Conservation (phyloP, 768 basidiomycete species). For the Ramaria rubella region DNA sequence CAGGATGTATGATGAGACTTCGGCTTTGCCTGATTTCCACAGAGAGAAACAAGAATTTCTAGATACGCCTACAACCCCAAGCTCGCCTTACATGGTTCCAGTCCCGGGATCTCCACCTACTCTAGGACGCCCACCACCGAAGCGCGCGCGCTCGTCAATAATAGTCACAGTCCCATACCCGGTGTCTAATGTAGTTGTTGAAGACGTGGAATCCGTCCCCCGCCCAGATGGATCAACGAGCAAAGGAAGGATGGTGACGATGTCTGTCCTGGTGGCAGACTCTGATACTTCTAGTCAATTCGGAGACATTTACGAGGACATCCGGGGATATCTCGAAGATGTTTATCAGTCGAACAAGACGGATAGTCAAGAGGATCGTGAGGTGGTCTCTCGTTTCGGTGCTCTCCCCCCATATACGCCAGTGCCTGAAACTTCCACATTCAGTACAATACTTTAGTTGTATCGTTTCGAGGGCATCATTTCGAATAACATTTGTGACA, state of each 20-base stretch:
- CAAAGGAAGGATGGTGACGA: background rate
- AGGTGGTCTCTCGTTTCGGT: background rate
- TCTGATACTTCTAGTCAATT: background rate
- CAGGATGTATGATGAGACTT: background rate
- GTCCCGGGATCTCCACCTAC: background rate
- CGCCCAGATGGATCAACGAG: background rate
- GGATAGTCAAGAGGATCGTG: background rate
- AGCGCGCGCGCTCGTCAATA: background rate
- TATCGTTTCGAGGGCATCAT: background rate
- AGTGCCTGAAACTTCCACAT: background rate
- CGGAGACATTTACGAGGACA: background rate
- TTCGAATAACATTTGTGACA: background rate
- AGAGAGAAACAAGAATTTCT: background rate
- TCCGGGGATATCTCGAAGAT: background rate
- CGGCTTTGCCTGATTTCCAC: background rate
- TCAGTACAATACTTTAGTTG: background rate
- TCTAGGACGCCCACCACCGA: background rate
- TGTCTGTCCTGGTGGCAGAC: slow-evolving; percentile 1
- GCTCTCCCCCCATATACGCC: background rate
- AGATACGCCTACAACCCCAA: background rate
- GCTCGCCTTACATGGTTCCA: background rate
- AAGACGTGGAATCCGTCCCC: background rate
- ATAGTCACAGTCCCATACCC: background rate
- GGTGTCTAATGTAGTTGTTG: background rate
- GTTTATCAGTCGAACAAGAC: too few relatives aligned